phyloP scores from a whole-genome alignment of 2,329 filamentous ascomycete genomes.

The Dothidotthia symphoricarpi region DNA sequence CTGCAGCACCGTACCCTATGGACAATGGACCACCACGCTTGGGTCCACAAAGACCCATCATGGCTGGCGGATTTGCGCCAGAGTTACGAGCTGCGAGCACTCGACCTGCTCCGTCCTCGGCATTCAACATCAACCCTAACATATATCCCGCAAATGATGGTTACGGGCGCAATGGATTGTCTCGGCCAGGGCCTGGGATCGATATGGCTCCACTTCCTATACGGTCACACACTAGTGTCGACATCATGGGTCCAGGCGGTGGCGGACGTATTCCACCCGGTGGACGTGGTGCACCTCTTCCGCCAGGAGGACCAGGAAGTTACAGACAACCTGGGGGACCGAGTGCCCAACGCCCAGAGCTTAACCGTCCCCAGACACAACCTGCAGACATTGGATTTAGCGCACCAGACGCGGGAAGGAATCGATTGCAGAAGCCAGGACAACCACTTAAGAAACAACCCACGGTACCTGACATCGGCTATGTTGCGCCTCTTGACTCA shows the following conservation, averaged over 20 bases:
- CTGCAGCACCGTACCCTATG: constrained; percentile 68
- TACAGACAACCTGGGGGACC: constrained; percentile 43
- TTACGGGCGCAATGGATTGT: constrained; percentile 27
- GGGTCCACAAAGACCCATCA: constrained; percentile 27
- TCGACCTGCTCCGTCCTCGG: constrained; percentile 48
- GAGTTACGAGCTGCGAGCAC: constrained; percentile 52
- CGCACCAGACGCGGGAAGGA: constrained; percentile 45
- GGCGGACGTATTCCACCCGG: constrained; percentile 30
- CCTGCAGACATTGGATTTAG: constrained; percentile 45
- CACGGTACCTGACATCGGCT: constrained; percentile 40
- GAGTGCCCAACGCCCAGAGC: constrained; percentile 38
- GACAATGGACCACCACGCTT: constrained; percentile 61
- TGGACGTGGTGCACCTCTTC: constrained; percentile 29
- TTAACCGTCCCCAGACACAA: constrained; percentile 41
- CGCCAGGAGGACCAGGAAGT: constrained; percentile 31
- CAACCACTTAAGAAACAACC: constrained; percentile 32
- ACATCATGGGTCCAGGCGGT: constrained; percentile 36
- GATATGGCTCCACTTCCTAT: constrained; percentile 35
- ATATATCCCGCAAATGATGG: constrained; percentile 37
- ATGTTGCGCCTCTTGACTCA: constrained; percentile 37
- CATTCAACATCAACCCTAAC: constrained; percentile 53
- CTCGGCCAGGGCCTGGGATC: constrained; percentile 24
- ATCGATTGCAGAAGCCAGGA: constrained; percentile 44
- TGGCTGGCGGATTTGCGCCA: constrained; percentile 45
- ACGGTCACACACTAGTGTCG: constrained; percentile 40